Evolutionary conservation across 164 flowering plant genomes (phyloP).

Genomic region (Magnolia sinica): DNA sequence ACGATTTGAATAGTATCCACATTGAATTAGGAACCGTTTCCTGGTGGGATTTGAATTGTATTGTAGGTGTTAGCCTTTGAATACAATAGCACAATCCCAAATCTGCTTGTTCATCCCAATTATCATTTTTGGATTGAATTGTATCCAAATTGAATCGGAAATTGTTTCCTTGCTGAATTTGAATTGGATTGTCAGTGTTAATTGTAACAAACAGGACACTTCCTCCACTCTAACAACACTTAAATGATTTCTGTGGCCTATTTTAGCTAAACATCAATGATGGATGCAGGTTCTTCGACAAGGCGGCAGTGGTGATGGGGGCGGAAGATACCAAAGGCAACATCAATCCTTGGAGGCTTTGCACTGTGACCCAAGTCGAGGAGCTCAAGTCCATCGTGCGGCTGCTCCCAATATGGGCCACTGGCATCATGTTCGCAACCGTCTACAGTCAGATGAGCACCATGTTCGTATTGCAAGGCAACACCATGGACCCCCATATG

Average conservation of each 20-base stretch:
- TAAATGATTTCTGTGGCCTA: neutral
- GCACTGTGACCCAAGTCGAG: constrained; percentile 14
- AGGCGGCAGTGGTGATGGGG: constrained; percentile 1
- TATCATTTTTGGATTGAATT: neutral
- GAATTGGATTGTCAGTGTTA: neutral
- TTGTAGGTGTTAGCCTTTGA: too few relatives aligned
- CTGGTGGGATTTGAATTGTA: too few relatives aligned
- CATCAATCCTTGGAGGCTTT: constrained; percentile 1
- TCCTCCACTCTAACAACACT: neutral
- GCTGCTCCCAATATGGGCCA: constrained; percentile 64
- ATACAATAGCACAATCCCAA: too few relatives aligned
- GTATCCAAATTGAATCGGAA: neutral
- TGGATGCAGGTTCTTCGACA: constrained; percentile 2
- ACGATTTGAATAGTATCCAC: too few relatives aligned
- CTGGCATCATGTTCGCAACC: constrained; percentile 51
- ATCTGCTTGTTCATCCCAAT: neutral
- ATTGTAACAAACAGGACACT: neutral
- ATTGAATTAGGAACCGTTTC: too few relatives aligned
- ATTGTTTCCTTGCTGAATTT: neutral
- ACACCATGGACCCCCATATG: constrained; percentile 37
- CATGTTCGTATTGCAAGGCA: constrained; percentile 59
- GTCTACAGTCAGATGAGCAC: constrained; percentile 61
- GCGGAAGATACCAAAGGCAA: constrained; percentile 2
- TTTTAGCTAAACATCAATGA: neutral
- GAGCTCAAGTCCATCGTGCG: constrained; percentile 24